Evolutionary conservation across 305 asterid genomes (phyloP).

Genomic region (Solanum hybrid): DNA sequence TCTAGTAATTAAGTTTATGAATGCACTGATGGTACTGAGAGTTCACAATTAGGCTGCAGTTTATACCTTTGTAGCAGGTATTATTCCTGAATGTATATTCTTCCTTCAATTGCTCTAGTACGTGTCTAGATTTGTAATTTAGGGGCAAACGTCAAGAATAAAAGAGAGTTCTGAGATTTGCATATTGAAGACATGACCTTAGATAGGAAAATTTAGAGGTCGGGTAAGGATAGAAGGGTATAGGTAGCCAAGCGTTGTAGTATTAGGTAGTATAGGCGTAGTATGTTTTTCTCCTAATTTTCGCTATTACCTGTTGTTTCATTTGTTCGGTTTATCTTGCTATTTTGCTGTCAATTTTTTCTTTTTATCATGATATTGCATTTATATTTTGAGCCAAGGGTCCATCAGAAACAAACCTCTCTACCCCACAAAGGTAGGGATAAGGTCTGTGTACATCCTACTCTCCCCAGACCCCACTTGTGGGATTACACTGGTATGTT

Average conservation of each 20-base stretch:
- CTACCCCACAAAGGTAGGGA: background rate
- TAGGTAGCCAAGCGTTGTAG: background rate
- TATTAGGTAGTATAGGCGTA: background rate
- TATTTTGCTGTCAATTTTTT: background rate
- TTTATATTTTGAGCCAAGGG: background rate
- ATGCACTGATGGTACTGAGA: background rate
- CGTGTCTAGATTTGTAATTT: background rate
- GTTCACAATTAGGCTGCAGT: background rate
- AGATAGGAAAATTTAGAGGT: background rate
- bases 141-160: background rate
- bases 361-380: background rate
- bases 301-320: background rate
- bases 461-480: background rate
- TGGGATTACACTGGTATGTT: background rate
- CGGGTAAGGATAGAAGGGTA: background rate
- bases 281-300: background rate
- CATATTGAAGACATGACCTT: background rate
- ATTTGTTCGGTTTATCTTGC: background rate
- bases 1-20: background rate
- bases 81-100: background rate
- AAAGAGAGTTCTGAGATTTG: background rate
- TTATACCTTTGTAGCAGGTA: background rate
- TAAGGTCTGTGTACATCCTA: background rate
- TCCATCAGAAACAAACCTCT: background rate
- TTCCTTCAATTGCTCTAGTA: background rate